A percentile compares a stretch with the other conserved stretches of the same genome.
Evolutionary conservation across 345 rosid species (phyloP).

Genomic region (Crucihimalaya himalaica): DNA sequence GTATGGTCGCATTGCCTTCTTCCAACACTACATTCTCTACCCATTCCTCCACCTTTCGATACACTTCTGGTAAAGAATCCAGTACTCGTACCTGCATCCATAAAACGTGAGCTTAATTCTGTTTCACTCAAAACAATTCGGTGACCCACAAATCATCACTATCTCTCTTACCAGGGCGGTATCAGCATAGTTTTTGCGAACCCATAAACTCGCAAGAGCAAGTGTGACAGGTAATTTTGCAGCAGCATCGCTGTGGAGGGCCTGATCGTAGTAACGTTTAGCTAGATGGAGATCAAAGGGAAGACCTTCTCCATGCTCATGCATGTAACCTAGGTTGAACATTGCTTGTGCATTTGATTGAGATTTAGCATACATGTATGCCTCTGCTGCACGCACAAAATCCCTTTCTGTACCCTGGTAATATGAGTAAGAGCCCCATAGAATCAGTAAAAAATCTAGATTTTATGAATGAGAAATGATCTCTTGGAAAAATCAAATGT

Average conservation of each 20-base stretch:
- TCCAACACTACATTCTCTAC: too few relatives aligned
- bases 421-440: neutral
- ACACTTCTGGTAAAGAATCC: too few relatives aligned
- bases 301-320: slow-evolving; percentile 89
- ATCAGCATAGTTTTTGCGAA: slow-evolving; percentile 70
- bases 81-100: too few relatives aligned
- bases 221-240: slow-evolving; percentile 77
- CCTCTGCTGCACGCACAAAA: slow-evolving; percentile 87
- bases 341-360: slow-evolving; percentile 85
- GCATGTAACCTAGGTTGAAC: slow-evolving; percentile 99
- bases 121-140: too few relatives aligned
- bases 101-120: too few relatives aligned
- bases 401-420: slow-evolving; percentile 80
- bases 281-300: slow-evolving; percentile 92
- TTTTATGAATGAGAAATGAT: too few relatives aligned
- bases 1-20: too few relatives aligned
- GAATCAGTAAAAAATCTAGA: too few relatives aligned
- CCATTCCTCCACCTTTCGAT: too few relatives aligned
- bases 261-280: slow-evolving; percentile 87
- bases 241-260: slow-evolving; percentile 64
- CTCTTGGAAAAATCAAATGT: too few relatives aligned
- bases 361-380: slow-evolving; percentile 88
- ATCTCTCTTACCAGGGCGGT: too few relatives aligned
- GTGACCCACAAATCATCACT: too few relatives aligned
- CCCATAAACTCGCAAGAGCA: slow-evolving; percentile 80